phyloP scores from a whole-genome alignment of 2,329 filamentous ascomycete species.

The Ophiocordyceps sinensis region DNA sequence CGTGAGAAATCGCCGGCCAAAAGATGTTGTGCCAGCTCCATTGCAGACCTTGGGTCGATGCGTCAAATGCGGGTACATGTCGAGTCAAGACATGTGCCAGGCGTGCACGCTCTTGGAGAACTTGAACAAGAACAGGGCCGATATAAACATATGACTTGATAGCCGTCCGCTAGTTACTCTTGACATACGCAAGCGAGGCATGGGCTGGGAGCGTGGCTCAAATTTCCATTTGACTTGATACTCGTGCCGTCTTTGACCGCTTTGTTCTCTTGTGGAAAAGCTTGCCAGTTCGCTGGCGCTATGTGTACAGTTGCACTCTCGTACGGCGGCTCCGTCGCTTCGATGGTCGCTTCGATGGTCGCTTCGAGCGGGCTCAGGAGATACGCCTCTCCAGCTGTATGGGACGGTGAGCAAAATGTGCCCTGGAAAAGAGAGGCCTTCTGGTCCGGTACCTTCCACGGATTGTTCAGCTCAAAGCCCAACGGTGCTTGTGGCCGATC shows the following conservation, averaged over 20 bases:
- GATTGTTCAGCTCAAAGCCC: constrained; percentile 49
- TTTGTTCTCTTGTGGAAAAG: too few species aligned
- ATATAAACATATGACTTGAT: constrained; percentile 34
- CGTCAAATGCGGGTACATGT: constrained; percentile 83
- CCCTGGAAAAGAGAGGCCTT: not conserved
- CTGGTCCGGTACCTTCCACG: constrained; percentile 40
- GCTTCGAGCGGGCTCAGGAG: not conserved
- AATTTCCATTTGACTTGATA: too few species aligned
- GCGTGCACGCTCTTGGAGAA: constrained; percentile 83
- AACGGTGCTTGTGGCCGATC: constrained; percentile 38
- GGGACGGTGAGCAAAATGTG: not conserved
- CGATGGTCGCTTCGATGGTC: not conserved
- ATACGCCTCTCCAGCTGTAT: constrained; percentile 33
- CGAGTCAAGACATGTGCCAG: constrained; percentile 86
- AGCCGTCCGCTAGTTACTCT: not conserved
- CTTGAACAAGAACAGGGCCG: constrained; percentile 64
- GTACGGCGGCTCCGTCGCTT: not conserved
- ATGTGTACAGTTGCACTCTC: constrained; percentile 7
- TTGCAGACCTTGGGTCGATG: constrained; percentile 72
- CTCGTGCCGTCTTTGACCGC: too few species aligned
- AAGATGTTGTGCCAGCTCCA: constrained; percentile 18
- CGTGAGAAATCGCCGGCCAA: constrained; percentile 14
- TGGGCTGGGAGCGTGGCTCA: too few species aligned
- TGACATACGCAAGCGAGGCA: too few species aligned
- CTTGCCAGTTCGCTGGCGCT: constrained; percentile 1